A percentile compares a stretch with the other conserved stretches of the same genome.
These are phyloP conservation scores for Starmerella davenportii DNA, from an alignment of 805 yeast genomes.

Conservation along the genomic window DNA sequence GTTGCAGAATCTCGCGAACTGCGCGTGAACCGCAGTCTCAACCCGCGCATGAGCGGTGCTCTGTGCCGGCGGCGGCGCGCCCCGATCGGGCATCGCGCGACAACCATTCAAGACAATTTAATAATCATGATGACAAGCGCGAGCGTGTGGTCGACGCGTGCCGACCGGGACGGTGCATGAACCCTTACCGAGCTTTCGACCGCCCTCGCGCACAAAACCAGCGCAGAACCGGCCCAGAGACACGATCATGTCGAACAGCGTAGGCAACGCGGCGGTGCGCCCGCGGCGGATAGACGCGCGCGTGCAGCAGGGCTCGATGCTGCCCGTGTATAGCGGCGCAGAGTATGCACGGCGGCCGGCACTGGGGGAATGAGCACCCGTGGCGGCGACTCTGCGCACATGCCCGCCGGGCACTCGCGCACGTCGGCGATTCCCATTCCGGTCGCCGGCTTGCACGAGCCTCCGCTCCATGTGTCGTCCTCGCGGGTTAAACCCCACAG, in stretches of 20 bases:
- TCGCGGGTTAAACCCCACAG: neutral
- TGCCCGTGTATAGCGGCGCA: neutral
- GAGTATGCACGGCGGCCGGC: neutral
- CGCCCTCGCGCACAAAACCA: no score
- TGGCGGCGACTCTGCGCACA: neutral
- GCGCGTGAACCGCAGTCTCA: no score
- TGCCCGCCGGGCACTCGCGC: neutral
- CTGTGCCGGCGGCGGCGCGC: no score
- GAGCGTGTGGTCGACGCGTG: no score
- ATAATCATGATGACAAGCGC: no score
- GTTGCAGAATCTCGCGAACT: no score
- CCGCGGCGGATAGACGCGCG: neutral
- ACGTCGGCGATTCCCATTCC: neutral
- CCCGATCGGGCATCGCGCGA: no score
- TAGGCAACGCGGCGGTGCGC: neutral
- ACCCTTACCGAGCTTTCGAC: no score
- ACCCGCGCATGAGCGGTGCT: no score
- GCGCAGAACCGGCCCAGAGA: no score
- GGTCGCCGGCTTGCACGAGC: neutral
- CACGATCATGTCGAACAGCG: neutral
- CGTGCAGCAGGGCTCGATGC: neutral
- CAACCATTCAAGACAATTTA: no score
- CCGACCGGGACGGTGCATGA: no score
- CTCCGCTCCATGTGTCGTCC: neutral
- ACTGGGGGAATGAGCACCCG: conserved; percentile 1